Base-by-base conservation (phyloP, 352 stramenopile species). In the Phytophthora quininea region DNA sequence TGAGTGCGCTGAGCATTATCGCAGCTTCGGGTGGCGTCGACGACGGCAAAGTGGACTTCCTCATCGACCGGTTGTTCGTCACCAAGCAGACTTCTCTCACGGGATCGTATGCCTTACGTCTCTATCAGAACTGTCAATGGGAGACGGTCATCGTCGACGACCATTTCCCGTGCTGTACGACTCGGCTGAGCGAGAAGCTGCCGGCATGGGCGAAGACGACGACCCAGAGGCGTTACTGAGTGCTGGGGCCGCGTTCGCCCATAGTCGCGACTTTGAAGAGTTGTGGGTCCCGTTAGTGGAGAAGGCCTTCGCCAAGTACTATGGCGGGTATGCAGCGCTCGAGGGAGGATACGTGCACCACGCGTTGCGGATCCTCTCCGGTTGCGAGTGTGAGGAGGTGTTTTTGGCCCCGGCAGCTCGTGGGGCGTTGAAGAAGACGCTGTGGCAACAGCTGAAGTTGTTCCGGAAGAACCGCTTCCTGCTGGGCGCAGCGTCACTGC, bases 61-160 rank as follows among this genome's bases (percentile, higher is more conserved):
- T 97, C 32, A 94, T 98, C 64, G 87, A 94, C 58, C 76, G 85
- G 45, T 74, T 98, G 30, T 98, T 98, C 49, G 70, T 98, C 32
- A 91, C 80, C 43, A 97, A 97, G 67, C 80, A 95, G 35, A 96
- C 90, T 15, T 97, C 92, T 31, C 83, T 97, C 66, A 96, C 91
- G 0, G 93, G 93, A 5, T 91, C 92, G 7, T 98, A 98, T 66
- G 92, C 89, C 2, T 56, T 98, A n/a, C 85, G 89, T 29, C 63
- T 98, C 19, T 97, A 90, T 67, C 93, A 97, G 66, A 97, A 97
- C 71, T 89, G 82, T 49, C 89, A 98, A 71, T 98, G 93, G 93
- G 88, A 97, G 76, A 95, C 93, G 14, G 77, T 98, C 32, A 80
- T 98, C 49, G 83, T 98, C 0, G 93, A 98, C 71, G 93, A 98